Percentiles rank a stretch among this genome's conserved stretches.
phyloP scores from a whole-genome alignment of 768 basidiomycete genomes.

The Mycena filopes region DNA sequence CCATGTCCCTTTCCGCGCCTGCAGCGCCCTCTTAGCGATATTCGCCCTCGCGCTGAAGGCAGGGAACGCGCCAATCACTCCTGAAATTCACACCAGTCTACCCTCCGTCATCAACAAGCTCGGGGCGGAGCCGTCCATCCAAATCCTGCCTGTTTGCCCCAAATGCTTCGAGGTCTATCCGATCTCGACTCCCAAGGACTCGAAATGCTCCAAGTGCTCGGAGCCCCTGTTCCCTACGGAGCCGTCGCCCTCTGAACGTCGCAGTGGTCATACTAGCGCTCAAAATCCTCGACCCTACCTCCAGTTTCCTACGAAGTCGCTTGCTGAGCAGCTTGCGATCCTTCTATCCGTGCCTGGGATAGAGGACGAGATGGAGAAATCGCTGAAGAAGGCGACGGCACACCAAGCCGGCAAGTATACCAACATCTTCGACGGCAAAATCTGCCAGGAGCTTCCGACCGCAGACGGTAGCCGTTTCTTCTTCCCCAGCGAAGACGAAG shows the following conservation, averaged over 20 bases:
- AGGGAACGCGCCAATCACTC: constrained; percentile 13
- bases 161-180: constrained; percentile 36
- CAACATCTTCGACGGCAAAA: constrained; percentile 36
- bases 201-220: constrained; percentile 2
- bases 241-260: background rate
- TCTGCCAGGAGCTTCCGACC: constrained; percentile 37
- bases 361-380: background rate
- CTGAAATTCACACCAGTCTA: constrained; percentile 35
- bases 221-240: background rate
- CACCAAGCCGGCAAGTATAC: background rate
- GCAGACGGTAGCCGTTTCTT: constrained; percentile 44
- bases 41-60: constrained; percentile 30
- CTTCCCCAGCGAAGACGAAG: constrained; percentile 15
- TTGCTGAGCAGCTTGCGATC: background rate
- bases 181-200: background rate
- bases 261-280: background rate
- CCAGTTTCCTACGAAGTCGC: background rate
- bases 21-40: constrained; percentile 35
- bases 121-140: constrained; percentile 30
- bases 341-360: background rate
- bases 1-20: constrained; percentile 40
- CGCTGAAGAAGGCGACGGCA: background rate
- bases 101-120: constrained; percentile 31
- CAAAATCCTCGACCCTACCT: background rate
- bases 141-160: constrained; percentile 37